Base-by-base conservation (phyloP, 169 alveolate genomes). In the Condylostoma magnum region DNA sequence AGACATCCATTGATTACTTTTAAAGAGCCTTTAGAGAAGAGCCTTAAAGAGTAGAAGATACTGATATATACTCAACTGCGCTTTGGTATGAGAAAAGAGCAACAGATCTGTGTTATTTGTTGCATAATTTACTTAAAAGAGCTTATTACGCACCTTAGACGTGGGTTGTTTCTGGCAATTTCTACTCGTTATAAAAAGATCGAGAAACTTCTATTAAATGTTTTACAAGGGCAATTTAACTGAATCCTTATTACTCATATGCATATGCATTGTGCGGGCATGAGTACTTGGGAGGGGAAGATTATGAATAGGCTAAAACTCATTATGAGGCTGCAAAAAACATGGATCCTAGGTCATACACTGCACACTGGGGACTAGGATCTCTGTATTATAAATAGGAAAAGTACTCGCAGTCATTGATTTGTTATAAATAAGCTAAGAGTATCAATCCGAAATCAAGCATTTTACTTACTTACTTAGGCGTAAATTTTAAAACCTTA, bases 281-380 rank as follows among this genome's bases (percentile, higher is more conserved):
- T 67, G 96, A 91, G 76, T 84, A 82, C 79, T 88, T 91, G 20
- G 90, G 87, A 2, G 85, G 84, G 47, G 96, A 91, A 65, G 90
- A 91, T 68, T 91, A 83, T 56, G 93, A 85, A 22, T 81, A 89
- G 66, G 95, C 96, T 1, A 86, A 80, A 60, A 86, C 80, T 41
- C 81, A 90, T 66, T 91, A 89, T 56, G 76, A 86, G 38, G 71
- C 76, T 66, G 96, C 95, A 1, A 54, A 76, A 36, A 75, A 89
- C 60, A 84, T 78, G 37, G 94, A 91, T 70, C 90, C 87, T 38
- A 81, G 96, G 50, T 91, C 89, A 38, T 90, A 86, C 10, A 91
- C 89, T 47, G 94, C 96, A 8, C 86, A 90, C 85, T 91, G 96
- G 96, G 96, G 96, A 6, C 79, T 88, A 6, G 96, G 96, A 37